These are phyloP conservation scores for Termitomyces sp. DNA, from an alignment of 768 basidiomycete genomes.

Conservation along the genomic window DNA sequence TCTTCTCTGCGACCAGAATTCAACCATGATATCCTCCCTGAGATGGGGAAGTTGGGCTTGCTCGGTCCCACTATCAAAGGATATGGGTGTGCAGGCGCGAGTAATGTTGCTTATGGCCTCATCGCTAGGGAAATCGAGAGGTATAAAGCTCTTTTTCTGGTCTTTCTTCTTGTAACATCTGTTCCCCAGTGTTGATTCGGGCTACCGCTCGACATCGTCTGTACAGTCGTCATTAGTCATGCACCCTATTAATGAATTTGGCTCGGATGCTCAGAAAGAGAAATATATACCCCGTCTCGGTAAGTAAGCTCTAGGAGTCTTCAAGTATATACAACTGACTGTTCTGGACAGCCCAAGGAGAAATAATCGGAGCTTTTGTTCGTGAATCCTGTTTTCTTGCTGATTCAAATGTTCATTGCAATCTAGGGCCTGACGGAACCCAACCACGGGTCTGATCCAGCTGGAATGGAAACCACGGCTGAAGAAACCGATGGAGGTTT, in stretches of 20 bases:
- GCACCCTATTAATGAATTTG: constrained; percentile 90
- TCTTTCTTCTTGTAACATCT: neutral
- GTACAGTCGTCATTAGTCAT: constrained; percentile 96
- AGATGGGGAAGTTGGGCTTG: constrained; percentile 91
- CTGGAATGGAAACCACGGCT: constrained; percentile 95
- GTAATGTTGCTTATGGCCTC: constrained; percentile 89
- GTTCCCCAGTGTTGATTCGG: constrained; percentile 77
- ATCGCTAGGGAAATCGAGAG: constrained; percentile 92
- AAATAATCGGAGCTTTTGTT: constrained; percentile 90
- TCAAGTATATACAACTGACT: neutral
- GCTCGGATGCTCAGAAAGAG: constrained; percentile 84
- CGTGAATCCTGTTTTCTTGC: constrained; percentile 21
- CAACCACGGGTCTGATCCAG: constrained; percentile 94
- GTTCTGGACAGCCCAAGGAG: constrained; percentile 58
- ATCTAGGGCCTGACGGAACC: constrained; percentile 89
- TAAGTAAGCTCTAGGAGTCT: constrained; percentile 17
- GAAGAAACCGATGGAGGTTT: constrained; percentile 83
- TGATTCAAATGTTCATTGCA: neutral
- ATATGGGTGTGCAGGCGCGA: constrained; percentile 90
- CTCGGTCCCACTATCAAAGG: constrained; percentile 90
- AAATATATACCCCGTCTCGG: constrained; percentile 85
- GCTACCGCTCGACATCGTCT: constrained; percentile 91
- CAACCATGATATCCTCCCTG: constrained; percentile 66
- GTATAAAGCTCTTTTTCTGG: constrained; percentile 28
- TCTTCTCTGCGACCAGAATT: constrained; percentile 46